Percentiles rank a stretch among this genome's conserved stretches.
Conservation (phyloP, 1,284 basidiomycete species). For the Hypsizygus ulmarius region DNA sequence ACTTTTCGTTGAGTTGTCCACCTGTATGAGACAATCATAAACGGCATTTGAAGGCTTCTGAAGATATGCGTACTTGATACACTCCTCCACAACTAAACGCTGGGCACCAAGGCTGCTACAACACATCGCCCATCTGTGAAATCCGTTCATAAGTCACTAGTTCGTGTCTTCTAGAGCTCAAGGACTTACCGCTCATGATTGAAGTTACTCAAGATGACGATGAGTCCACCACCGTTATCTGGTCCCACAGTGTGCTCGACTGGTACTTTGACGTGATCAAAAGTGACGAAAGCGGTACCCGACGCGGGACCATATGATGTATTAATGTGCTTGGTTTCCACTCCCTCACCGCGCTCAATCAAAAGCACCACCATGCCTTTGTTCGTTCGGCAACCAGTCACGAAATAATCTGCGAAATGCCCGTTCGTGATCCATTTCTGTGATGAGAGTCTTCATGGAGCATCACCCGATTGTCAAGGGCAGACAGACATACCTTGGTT, state of each 20-base stretch:
- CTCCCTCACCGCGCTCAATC: constrained; percentile 66
- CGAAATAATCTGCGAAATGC: constrained; percentile 51
- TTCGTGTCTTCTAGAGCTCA: not conserved
- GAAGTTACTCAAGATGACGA: constrained; percentile 52
- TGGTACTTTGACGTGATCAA: constrained; percentile 81
- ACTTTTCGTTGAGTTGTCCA: constrained; percentile 70
- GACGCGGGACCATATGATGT: constrained; percentile 69
- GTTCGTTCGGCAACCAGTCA: constrained; percentile 57
- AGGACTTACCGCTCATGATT: constrained; percentile 29
- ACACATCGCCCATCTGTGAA: constrained; percentile 37
- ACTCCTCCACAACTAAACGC: constrained; percentile 61
- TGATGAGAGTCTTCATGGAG: not conserved
- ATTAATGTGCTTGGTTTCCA: constrained; percentile 79
- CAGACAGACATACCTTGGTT: constrained; percentile 13
- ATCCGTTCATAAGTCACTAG: not conserved
- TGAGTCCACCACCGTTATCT: constrained; percentile 69
- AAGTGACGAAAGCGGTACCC: constrained; percentile 79
- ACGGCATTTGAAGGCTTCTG: not conserved
- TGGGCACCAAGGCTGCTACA: constrained; percentile 51
- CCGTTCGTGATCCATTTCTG: constrained; percentile 85
- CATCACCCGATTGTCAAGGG: not conserved
- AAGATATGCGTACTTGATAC: constrained; percentile 48
- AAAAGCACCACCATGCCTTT: constrained; percentile 74
- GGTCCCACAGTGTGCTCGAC: constrained; percentile 77
- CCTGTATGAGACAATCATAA: constrained; percentile 28